Evolutionary conservation across 2,329 filamentous ascomycete genomes (phyloP).

Genomic region (Exophiala lecanii-corni): DNA sequence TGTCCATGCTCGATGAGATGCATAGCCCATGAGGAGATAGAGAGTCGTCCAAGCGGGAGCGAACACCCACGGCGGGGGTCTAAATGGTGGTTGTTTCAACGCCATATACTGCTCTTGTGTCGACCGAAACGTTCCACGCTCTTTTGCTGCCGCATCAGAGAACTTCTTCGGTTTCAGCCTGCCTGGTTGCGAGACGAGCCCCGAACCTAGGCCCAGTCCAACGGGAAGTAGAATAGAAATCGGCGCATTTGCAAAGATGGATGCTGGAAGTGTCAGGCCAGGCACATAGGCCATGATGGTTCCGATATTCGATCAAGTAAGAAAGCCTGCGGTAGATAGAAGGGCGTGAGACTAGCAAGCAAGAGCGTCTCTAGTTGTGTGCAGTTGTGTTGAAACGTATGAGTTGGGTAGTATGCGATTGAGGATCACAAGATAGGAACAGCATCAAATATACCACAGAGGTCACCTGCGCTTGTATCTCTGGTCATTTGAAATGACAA

Average conservation of each 20-base stretch:
- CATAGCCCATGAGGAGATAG: conserved; percentile 77
- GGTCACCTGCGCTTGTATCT: no score
- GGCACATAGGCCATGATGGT: conserved; percentile 68
- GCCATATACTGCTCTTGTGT: conserved; percentile 36
- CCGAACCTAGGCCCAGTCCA: conserved; percentile 66
- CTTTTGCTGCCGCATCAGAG: conserved; percentile 19
- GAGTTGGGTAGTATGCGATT: no score
- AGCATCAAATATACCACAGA: no score
- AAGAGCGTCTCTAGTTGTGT: no score
- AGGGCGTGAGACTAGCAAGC: no score
- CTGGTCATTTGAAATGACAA: no score
- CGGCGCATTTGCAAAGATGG: conserved; percentile 67
- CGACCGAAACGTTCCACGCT: conserved; percentile 25
- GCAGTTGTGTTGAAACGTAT: no score
- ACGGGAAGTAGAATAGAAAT: conserved; percentile 73
- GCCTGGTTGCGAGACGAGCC: conserved; percentile 58
- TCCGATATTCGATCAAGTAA: no score
- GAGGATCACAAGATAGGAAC: no score
- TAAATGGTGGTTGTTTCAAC: conserved; percentile 46
- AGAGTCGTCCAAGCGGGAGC: conserved; percentile 56
- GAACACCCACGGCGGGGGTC: conserved; percentile 55
- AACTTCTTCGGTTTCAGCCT: conserved; percentile 19
- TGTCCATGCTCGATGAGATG: conserved; percentile 71
- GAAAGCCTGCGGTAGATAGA: no score
- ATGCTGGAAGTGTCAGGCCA: conserved; percentile 67